Evolutionary conservation across 805 yeast genomes (phyloP), one percentile per base, ranked within the genome.

Genomic region (Saturnispora mendoncae): DNA sequence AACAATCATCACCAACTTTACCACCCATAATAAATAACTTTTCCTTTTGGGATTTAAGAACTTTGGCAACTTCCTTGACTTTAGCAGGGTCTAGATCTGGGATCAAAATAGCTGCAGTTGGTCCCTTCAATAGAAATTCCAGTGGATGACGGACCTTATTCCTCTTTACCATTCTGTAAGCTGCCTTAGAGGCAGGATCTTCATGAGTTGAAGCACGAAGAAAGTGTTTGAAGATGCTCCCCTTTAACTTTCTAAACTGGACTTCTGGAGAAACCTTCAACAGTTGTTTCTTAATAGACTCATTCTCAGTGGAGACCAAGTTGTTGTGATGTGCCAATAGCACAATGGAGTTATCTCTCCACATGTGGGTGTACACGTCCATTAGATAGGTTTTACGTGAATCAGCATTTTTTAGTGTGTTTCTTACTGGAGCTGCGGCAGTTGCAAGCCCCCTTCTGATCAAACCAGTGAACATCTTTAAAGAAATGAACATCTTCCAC

Each of bases 271-370:
- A 25, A n/a, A 72, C 64, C 38, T 71, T 69, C 33, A 57, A 63
- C 48, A 92, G 67, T 49, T 78, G 81, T 14, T 68, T 56, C 55
- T 95, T 74, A 48, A 80, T 68, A 27, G 56, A 64, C 44, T 71
- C 73, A 56, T 82, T 78, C 48, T 92, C 97, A 12, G 62, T 53
- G 50, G 84, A 79, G 43, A 74, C 60, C 51, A 88, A 63, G 58
- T 87, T 87, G 59, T 86, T 85, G 65, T 85, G 90, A 64, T 92
- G 98, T 5, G 79, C 74, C 51, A 84, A 78, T 42, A 90, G 68
- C 12, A 88, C 68, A 34, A 88, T 77, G 29, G 84, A 78, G 58
- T 77, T 76, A 23, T 62, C 66, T 43, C 79, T 78, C 64, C 86
- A 71, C 47, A 86, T 58, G 47, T 80, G 64, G 46, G 84, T 75